Evolutionary conservation across 139 green algal genomes (phyloP).

Genomic region (Closterium sp.): DNA sequence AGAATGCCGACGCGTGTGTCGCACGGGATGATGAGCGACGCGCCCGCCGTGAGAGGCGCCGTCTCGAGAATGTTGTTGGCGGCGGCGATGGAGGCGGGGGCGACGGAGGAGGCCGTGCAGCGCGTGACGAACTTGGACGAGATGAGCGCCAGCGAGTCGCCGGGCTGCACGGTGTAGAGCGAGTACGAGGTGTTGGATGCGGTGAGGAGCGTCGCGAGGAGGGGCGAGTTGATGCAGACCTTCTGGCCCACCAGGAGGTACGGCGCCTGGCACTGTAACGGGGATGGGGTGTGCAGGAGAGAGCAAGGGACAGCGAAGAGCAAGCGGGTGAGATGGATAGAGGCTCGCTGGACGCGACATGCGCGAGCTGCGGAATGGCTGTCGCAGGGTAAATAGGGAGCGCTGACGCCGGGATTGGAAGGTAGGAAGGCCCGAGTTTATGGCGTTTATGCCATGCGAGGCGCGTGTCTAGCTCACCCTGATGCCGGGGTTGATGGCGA

Average conservation of each 20-base stretch:
- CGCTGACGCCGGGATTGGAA: too few species aligned
- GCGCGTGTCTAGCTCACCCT: slow-evolving; percentile 1
- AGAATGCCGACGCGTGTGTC: not conserved
- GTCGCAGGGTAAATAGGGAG: too few species aligned
- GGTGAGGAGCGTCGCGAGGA: not conserved
- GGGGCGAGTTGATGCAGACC: not conserved
- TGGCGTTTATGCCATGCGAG: too few species aligned
- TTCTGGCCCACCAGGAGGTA: not conserved
- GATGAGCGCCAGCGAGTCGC: not conserved
- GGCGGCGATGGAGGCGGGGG: not conserved
- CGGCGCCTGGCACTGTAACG: not conserved
- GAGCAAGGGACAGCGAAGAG: not conserved
- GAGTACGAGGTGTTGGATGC: not conserved
- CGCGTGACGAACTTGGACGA: not conserved
- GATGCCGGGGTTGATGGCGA: slow-evolving; percentile 26
- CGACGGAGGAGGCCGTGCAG: not conserved
- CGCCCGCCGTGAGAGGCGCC: not conserved
- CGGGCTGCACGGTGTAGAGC: not conserved
- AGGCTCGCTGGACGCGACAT: too few species aligned
- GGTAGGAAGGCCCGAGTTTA: too few species aligned
- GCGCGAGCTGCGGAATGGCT: too few species aligned
- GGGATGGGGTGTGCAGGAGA: too few species aligned
- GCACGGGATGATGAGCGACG: not conserved
- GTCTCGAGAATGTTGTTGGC: not conserved
- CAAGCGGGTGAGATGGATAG: too few species aligned